Conservation (phyloP, 345 rosid genomes). For the Heritiera littoralis region DNA sequence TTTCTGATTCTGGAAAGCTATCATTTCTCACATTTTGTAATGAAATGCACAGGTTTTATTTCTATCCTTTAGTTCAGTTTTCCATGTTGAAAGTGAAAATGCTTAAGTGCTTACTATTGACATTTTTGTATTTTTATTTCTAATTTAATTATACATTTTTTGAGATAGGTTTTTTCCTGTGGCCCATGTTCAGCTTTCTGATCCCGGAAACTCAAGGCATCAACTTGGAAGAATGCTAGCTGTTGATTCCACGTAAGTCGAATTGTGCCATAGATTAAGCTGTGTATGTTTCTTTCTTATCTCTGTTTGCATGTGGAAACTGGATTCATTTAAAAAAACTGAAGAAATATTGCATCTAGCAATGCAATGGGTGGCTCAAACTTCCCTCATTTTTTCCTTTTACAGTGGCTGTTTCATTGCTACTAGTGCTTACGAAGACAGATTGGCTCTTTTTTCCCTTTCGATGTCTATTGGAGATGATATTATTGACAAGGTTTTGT, state of each 20-base stretch:
- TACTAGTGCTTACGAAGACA: constrained; percentile 83
- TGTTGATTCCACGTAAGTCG: constrained; percentile 75
- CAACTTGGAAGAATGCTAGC: constrained; percentile 90
- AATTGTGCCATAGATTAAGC: background rate
- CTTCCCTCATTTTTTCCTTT: constrained; percentile 20
- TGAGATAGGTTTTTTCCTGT: constrained; percentile 81
- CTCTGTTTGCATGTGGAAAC: background rate
- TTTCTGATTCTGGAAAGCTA: constrained; percentile 99
- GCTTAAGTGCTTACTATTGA: constrained; percentile 8
- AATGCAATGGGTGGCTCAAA: constrained; percentile 14
- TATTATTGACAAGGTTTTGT: constrained; percentile 65
- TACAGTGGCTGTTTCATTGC: constrained; percentile 82
- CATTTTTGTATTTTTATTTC: constrained; percentile 21
- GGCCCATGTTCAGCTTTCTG: constrained; percentile 75
- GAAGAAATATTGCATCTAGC: background rate
- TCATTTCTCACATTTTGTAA: constrained; percentile 84
- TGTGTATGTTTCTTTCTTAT: background rate
- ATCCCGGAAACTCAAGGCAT: constrained; percentile 76
- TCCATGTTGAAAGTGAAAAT: constrained; percentile 14
- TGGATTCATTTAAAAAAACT: background rate
- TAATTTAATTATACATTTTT: constrained; percentile 17
- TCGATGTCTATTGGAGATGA: constrained; percentile 61
- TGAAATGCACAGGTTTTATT: constrained; percentile 91
- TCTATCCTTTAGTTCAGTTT: constrained; percentile 23
- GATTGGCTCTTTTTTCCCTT: constrained; percentile 76